A percentile compares a stretch with the other conserved stretches of the same genome.
Conservation (phyloP, 148 eudicot genomes). For the Vaccinium darrowii region DNA sequence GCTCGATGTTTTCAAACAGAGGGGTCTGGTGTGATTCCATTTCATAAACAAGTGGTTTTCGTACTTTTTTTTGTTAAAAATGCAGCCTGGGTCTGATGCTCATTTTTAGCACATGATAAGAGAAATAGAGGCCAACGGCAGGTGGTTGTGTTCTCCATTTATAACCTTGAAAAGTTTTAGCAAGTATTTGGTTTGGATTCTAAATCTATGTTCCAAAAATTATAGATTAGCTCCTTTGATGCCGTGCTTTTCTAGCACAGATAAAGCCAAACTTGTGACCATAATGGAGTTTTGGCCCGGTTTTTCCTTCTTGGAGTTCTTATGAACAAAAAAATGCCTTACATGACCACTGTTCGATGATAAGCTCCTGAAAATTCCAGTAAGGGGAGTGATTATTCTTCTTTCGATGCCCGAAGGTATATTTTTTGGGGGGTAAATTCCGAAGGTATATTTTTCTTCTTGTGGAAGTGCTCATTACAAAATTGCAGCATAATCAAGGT, state of each 20-base stretch:
- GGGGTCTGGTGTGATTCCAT: constrained; percentile 64
- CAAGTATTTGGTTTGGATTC: background rate
- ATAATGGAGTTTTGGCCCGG: background rate
- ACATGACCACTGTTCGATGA: too few species aligned
- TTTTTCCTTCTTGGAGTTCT: background rate
- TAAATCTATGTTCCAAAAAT: background rate
- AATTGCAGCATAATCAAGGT: too few species aligned
- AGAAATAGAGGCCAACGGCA: background rate
- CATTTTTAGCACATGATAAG: constrained; percentile 6
- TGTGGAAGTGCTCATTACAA: too few species aligned
- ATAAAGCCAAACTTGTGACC: background rate
- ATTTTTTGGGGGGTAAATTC: too few species aligned
- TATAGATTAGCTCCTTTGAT: background rate
- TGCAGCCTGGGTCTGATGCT: constrained; percentile 10
- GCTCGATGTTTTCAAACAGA: constrained; percentile 86
- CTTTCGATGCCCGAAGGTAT: too few species aligned
- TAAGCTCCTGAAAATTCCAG: too few species aligned
- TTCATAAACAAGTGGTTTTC: background rate
- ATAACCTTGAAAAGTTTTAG: background rate
- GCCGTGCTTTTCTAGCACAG: background rate
- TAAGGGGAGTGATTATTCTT: too few species aligned
- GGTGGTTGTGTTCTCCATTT: background rate
- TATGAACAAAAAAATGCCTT: too few species aligned
- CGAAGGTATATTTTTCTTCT: too few species aligned
- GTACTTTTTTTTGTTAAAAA: background rate